These are phyloP conservation scores for Septoria petroselini DNA, from an alignment of 2,329 filamentous ascomycete species.

Conservation along the genomic window DNA sequence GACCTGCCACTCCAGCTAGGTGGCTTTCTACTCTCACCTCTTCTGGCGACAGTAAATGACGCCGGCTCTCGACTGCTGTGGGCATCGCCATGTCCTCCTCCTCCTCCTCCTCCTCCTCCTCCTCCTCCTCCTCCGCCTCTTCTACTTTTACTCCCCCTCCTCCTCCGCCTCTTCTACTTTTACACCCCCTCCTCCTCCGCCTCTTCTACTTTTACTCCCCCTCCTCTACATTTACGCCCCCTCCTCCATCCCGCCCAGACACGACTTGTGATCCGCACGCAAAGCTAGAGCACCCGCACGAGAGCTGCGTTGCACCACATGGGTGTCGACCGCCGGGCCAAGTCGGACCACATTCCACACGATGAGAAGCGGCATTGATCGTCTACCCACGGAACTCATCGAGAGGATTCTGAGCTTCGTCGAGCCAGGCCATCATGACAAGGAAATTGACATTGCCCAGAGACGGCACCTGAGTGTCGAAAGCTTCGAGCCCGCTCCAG, in stretches of 20 bases:
- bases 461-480: conserved; percentile 53
- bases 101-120: conserved; percentile 1
- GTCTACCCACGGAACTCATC: conserved; percentile 46
- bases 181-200: too few relatives aligned
- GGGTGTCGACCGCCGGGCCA: background rate
- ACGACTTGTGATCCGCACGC: too few relatives aligned
- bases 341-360: background rate
- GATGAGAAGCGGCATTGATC: conserved; percentile 10
- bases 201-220: too few relatives aligned
- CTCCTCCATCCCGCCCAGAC: too few relatives aligned
- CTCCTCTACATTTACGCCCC: too few relatives aligned
- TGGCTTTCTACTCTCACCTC: conserved; percentile 13
- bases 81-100: conserved; percentile 13
- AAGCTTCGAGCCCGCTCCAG: conserved; percentile 48
- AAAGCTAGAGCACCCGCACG: too few relatives aligned
- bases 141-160: background rate
- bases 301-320: too few relatives aligned
- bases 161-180: too few relatives aligned
- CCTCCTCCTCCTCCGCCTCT: background rate
- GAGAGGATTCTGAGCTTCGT: conserved; percentile 52
- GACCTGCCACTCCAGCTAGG: conserved; percentile 15
- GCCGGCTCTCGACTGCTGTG: conserved; percentile 12
- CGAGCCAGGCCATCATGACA: conserved; percentile 49
- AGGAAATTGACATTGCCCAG: conserved; percentile 50
- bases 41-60: conserved; percentile 15